Evolutionary conservation across 2,329 filamentous ascomycete species (phyloP).

Genomic region (Exophiala alcalophila): DNA sequence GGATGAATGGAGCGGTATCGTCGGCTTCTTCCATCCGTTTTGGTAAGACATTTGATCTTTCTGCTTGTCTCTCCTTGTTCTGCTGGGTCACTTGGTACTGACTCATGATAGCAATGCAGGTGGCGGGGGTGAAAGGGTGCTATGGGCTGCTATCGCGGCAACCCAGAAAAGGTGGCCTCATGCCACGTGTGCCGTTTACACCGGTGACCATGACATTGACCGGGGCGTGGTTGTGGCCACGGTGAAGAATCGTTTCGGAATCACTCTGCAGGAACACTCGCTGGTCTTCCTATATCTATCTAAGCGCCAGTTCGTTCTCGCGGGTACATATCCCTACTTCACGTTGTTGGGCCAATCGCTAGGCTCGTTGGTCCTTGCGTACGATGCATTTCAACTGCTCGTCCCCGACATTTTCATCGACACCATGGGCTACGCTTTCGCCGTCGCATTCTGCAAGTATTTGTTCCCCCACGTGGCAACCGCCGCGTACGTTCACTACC

Average conservation of each 20-base stretch:
- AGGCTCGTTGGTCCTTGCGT: conserved; percentile 80
- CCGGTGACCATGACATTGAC: conserved; percentile 84
- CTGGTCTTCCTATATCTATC: conserved; percentile 88
- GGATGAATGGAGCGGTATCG: conserved; percentile 73
- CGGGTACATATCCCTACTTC: conserved; percentile 84
- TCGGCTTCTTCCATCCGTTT: conserved; percentile 97
- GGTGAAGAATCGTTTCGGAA: conserved; percentile 87
- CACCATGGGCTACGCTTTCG: conserved; percentile 97
- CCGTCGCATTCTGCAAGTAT: conserved; percentile 75
- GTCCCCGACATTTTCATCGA: conserved; percentile 94
- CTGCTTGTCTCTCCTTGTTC: no score
- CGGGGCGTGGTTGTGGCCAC: conserved; percentile 75
- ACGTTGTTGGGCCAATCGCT: conserved; percentile 92
- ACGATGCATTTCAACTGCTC: conserved; percentile 88
- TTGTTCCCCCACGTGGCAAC: conserved; percentile 80
- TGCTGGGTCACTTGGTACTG: conserved; percentile 10
- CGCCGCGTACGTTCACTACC: conserved; percentile 94
- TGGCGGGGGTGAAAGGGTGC: conserved; percentile 88
- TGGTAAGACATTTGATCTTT: no score
- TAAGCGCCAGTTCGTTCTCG: conserved; percentile 79
- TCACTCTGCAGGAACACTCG: conserved; percentile 76
- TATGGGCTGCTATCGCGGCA: conserved; percentile 91
- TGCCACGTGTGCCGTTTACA: conserved; percentile 89
- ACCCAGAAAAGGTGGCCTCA: conserved; percentile 86
- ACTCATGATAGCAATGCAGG: conserved; percentile 72